Base-by-base conservation (phyloP, 371 early-diverging fungal species). In the Chytridium lagenaria region DNA sequence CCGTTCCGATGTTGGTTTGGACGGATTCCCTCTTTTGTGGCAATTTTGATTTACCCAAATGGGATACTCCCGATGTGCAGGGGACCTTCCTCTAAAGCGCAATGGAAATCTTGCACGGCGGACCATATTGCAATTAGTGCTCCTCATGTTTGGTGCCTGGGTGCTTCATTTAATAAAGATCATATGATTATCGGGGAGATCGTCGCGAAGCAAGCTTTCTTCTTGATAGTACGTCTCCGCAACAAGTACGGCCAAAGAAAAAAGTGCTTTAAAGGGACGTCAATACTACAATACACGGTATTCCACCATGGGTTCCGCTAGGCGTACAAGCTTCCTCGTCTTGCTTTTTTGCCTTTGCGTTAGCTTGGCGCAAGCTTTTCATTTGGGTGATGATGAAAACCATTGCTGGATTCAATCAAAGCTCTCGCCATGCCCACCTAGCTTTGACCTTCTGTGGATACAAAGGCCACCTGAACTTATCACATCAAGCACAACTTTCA, bases 391-490 rank as follows among this genome's bases (percentile, higher is more conserved):
- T 26, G 55, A 55, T 26, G 55, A 55, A 28, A 55, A 55, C 55
- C 55, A 55, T 26, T 55, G 55, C 55, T 55, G 55, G 55, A 28
- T 55, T 26, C 16, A 7, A 10, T 7, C 23, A 16, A 55, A 23
- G 23, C 55, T 55, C 16, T 23, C 55, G 7, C 5, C 30, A 26
- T 55, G 55, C 26, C 55, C 55, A 10, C 23, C 55, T 55, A 26
- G 55, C 55, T 55, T 55, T 55, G 55, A 55, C 55, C 26, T 55
- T 5, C 55, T 55, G 5, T 55, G 55, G 55, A 55, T 55, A 10
- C 55, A 55, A 26, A 16, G 26, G 30, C 55, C 55, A 16, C 55
- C 55, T 26, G 55, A 55, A 26, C 10, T 5, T 28, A 16, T 55
- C 55, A 28, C 30, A 23, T 10, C 55, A 16, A 28, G 26, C 55